These are phyloP conservation scores for Aspergillus cavernicola DNA, from an alignment of 495 filamentous ascomycete species.

Conservation along the genomic window DNA sequence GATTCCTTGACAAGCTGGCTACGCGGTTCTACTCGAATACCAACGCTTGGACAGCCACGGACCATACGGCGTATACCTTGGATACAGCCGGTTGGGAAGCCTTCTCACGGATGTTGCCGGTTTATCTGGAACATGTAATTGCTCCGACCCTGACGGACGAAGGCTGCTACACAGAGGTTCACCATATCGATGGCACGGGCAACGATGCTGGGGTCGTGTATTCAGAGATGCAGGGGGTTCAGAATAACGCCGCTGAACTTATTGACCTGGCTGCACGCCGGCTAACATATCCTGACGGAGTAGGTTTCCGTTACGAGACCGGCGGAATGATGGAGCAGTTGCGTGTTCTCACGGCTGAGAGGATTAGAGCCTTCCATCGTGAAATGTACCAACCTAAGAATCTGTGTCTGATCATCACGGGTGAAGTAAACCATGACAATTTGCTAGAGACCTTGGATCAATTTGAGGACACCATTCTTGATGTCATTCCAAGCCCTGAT, in stretches of 20 bases:
- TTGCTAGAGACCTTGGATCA: slow-evolving; percentile 76
- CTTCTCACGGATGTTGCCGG: slow-evolving; percentile 87
- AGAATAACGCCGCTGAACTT: slow-evolving; percentile 76
- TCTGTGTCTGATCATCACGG: slow-evolving; percentile 82
- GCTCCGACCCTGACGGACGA: slow-evolving; percentile 88
- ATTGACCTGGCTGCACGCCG: slow-evolving; percentile 77
- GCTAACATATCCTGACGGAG: slow-evolving; percentile 79
- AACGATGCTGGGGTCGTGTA: slow-evolving; percentile 98
- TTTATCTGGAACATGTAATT: slow-evolving; percentile 94
- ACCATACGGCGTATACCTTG: slow-evolving; percentile 95
- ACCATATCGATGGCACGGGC: slow-evolving; percentile 88
- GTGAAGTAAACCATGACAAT: slow-evolving; percentile 79
- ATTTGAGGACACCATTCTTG: slow-evolving; percentile 83
- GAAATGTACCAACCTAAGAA: slow-evolving; percentile 99
- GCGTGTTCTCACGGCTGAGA: slow-evolving; percentile 76
- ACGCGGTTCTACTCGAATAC: slow-evolving; percentile 89
- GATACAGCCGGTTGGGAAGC: slow-evolving; percentile 95
- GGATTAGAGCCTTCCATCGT: slow-evolving; percentile 87
- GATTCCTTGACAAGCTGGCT: slow-evolving; percentile 88
- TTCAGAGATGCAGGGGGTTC: slow-evolving; percentile 96
- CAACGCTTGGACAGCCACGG: slow-evolving; percentile 91
- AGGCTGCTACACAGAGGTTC: slow-evolving; percentile 91
- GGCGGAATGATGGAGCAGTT: slow-evolving; percentile 94
- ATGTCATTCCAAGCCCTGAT: slow-evolving; percentile 69
- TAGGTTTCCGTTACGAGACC: slow-evolving; percentile 95